Evolutionary conservation across 306 rosid species (phyloP), one percentile per base, ranked within the genome.

Genomic region (Dryas drummondii): DNA sequence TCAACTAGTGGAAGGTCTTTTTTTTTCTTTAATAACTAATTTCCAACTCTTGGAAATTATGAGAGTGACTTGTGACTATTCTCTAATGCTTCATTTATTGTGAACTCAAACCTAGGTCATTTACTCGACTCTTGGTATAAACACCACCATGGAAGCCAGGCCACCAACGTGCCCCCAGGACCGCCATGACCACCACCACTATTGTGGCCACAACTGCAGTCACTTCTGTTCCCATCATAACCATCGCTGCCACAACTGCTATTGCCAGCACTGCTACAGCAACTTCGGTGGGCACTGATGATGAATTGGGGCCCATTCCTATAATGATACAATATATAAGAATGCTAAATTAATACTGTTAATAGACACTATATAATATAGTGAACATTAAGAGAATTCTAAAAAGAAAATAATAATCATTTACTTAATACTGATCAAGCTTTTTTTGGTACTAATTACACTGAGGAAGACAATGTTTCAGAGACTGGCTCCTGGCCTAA

Each of bases 161-260:
- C 91, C 94, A 91, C 94, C 89, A 86, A 83, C 41, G 72, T 71
- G 91, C 87, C 93, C 94, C 89, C 76, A 91, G 79, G 78, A 87
- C 82, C 90, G 88, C 82, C 88, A 90, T 86, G 84, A 82, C 83
- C 82, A 87, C 90, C 84, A 88, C 89, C 88, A 92, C 81, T 82
- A 90, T 62, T 72, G 89, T 86, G 82, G 88, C 88, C 82, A 80
- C 86, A 71, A 83, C 73, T 79, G 82, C 79, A 85, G 96, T 82
- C 86, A 62, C 83, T 76, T 87, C 81, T 86, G 87, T 80, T 87
- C 88, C 83, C 80, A 90, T 82, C 93, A 88, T 77, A 83, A 85
- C 79, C 86, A 86, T 80, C 22, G 87, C 94, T 77, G 97, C 93
- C 82, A 84, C 84, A 83, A 87, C 81, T 86, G 96, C 96, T 67